Evolutionary conservation across 2,329 filamentous ascomycete genomes (phyloP), one percentile per base, ranked within the genome.

Genomic region (Paecilomyces sp.): DNA sequence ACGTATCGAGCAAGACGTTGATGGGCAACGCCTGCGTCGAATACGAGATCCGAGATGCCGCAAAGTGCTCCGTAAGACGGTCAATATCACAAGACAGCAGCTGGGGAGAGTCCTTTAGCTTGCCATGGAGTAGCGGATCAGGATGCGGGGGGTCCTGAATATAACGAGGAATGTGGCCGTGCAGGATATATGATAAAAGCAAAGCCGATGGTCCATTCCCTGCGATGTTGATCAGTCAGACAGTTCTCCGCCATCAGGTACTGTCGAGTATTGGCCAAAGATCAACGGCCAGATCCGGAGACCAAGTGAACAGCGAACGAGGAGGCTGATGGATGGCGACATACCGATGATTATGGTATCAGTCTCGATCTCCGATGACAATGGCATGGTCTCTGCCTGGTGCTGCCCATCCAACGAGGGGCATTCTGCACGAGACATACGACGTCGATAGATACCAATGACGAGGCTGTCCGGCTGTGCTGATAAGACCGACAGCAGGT

Each of bases 131-230:
- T 22, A 86, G 73, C 31, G 77, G 71, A 69, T 87, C 84, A 36
- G 83, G 82, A 71, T 87, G 84, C 36, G 79, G 79, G 58, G 70
- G 73, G 25, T 72, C 65, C 2, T 78, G 72, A 41, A 78, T 72
- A 65, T 87, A 87, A 67, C 79, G 80, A 4, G 84, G 84, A 57
- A 85, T 75, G 66, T 86, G 77, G 41, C 84, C 84, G 70, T 87
- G 83, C 30, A 87, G 79, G 52, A 86, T 84, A 69, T 84, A 87
- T 54, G 83, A 85, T 36, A 87, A 76, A 64, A 86, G 82, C 72
- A 87, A 77, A 57, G 84, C 82, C 56, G 84, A 84, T 54, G 84
- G 84, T 59, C 84, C 84, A 68, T 85, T 85, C 67, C 84, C 84
- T 85, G 63, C 56, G 52, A 59, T 24, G 6, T 47, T 47, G 36